Evolutionary conservation across 768 basidiomycete genomes (phyloP).

Genomic region (Boletus pseudopeckii): DNA sequence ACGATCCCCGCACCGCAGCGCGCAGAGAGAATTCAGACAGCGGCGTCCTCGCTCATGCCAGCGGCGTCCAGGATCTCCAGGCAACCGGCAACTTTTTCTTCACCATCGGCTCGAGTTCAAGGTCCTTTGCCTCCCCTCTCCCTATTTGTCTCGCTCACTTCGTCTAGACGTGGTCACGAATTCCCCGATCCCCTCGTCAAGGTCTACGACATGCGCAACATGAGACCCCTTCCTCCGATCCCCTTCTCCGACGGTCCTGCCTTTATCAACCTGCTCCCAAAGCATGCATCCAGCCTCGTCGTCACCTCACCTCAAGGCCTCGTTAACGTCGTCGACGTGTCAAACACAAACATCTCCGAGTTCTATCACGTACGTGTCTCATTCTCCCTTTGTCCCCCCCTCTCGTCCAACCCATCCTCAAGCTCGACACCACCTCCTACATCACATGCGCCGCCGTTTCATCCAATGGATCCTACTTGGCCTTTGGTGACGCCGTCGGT

Average conservation of each 20-base stretch:
- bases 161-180: slow-evolving; percentile 75
- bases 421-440: slow-evolving; percentile 74
- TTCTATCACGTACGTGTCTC: slow-evolving; percentile 68
- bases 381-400: not conserved
- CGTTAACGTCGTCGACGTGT: slow-evolving; percentile 80
- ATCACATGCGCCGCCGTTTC: slow-evolving; percentile 80
- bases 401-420: slow-evolving; percentile 6
- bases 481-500: slow-evolving; percentile 88
- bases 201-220: slow-evolving; percentile 82
- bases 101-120: slow-evolving; percentile 83
- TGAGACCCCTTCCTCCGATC: slow-evolving; percentile 80
- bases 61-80: slow-evolving; percentile 81
- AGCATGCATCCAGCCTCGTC: slow-evolving; percentile 67
- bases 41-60: slow-evolving; percentile 72
- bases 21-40: slow-evolving; percentile 48
- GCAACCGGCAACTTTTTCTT: slow-evolving; percentile 75
- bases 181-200: slow-evolving; percentile 91
- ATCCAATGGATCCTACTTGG: slow-evolving; percentile 85
- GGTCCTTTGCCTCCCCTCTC: slow-evolving; percentile 42
- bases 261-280: slow-evolving; percentile 79
- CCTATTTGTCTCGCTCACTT: slow-evolving; percentile 7
- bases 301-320: slow-evolving; percentile 79
- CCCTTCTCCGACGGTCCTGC: slow-evolving; percentile 85
- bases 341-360: slow-evolving; percentile 62
- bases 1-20: slow-evolving; percentile 63